Evolutionary conservation across 805 yeast species (phyloP).

Genomic region (Cyberlindnera meyerae): DNA sequence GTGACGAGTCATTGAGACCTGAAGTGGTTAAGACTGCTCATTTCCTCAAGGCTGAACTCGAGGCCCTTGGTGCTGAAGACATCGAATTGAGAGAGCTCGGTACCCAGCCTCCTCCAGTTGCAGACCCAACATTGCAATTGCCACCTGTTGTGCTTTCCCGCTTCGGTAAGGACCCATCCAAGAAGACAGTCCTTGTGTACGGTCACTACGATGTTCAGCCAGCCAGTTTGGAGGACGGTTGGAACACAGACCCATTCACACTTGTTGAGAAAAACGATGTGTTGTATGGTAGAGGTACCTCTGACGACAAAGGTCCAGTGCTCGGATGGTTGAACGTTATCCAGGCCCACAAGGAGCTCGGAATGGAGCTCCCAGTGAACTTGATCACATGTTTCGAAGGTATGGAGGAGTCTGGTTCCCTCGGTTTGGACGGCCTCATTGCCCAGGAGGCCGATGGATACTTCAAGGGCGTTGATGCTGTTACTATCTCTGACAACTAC

Average conservation of each 20-base stretch:
- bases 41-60: slow-evolving; percentile 67
- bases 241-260: slow-evolving; percentile 89
- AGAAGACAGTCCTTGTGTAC: slow-evolving; percentile 86
- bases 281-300: slow-evolving; percentile 88
- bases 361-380: slow-evolving; percentile 89
- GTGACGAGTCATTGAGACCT: slow-evolving; percentile 85
- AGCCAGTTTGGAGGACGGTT: slow-evolving; percentile 86
- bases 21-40: slow-evolving; percentile 87
- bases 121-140: slow-evolving; percentile 56
- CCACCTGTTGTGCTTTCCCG: slow-evolving; percentile 96
- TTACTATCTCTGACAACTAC: slow-evolving; percentile 94
- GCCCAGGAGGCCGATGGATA: slow-evolving; percentile 71
- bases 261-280: slow-evolving; percentile 64
- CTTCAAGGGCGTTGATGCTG: slow-evolving; percentile 88
- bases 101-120: slow-evolving; percentile 87
- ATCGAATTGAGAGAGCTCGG: slow-evolving; percentile 82
- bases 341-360: slow-evolving; percentile 83
- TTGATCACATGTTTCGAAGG: slow-evolving; percentile 93
- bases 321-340: slow-evolving; percentile 93
- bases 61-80: slow-evolving; percentile 71
- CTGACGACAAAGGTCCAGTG: slow-evolving; percentile 98
- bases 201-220: slow-evolving; percentile 99
- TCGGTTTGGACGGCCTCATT: slow-evolving; percentile 83
- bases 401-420: slow-evolving; percentile 97
- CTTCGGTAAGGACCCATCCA: slow-evolving; percentile 73